Percentiles rank a stretch among this genome's conserved stretches.
These are phyloP conservation scores for Aureobasidium sp. DNA, from an alignment of 2,329 filamentous ascomycete genomes.

Conservation along the genomic window DNA sequence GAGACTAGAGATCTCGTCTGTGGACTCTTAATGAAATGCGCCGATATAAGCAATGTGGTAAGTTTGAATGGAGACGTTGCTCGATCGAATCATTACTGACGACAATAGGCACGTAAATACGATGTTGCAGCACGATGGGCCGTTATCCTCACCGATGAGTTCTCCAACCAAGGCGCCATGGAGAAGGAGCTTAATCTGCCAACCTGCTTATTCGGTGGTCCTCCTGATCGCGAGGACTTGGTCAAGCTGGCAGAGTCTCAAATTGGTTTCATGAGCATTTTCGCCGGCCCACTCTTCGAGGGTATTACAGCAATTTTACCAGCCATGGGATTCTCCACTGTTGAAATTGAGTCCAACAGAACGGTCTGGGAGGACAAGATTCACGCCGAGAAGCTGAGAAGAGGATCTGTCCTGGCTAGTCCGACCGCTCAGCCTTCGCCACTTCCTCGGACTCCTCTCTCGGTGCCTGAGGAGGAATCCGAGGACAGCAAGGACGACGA, in stretches of 20 bases:
- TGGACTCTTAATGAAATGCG: constrained; percentile 91
- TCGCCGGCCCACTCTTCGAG: constrained; percentile 86
- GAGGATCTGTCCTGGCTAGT: constrained; percentile 24
- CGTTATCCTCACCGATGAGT: constrained; percentile 88
- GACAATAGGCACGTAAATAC: constrained; percentile 66
- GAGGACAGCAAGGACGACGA: constrained; percentile 24
- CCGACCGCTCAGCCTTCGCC: constrained; percentile 3
- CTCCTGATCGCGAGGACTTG: constrained; percentile 74
- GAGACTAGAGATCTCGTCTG: constrained; percentile 77
- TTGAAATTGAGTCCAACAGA: constrained; percentile 74
- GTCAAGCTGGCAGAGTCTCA: constrained; percentile 80
- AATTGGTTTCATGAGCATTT: constrained; percentile 93
- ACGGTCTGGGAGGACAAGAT: constrained; percentile 64
- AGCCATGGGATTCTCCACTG: constrained; percentile 73
- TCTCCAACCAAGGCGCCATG: constrained; percentile 87
- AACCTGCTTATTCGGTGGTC: constrained; percentile 72
- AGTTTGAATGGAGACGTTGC: constrained; percentile 34
- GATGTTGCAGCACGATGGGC: constrained; percentile 83
- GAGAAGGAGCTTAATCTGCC: constrained; percentile 80
- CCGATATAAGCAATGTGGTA: constrained; percentile 97
- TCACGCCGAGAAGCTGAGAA: constrained; percentile 52
- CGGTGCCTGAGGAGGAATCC: constrained; percentile 26
- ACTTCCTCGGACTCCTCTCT: constrained; percentile 23
- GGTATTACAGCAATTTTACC: constrained; percentile 82
- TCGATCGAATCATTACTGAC: background rate